A percentile compares a stretch with the other conserved stretches of the same genome.
phyloP scores from a whole-genome alignment of 495 filamentous ascomycete species.

The Hypoxylon trugodes region DNA sequence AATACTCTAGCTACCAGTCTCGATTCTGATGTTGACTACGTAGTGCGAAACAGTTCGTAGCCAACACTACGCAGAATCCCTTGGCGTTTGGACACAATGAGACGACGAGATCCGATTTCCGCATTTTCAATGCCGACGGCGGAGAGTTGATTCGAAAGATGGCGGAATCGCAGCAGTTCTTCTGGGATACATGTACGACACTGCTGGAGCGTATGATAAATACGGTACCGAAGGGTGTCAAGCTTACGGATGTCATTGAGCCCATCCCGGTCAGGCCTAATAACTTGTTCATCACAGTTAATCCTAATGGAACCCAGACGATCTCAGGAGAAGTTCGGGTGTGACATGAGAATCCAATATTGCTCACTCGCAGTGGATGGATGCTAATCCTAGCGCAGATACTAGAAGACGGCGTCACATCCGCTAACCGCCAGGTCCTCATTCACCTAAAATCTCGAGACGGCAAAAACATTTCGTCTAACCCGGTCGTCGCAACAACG shows the following conservation, averaged over 20 bases:
- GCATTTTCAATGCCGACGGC: constrained; percentile 50
- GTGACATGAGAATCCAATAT: background rate
- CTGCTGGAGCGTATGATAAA: constrained; percentile 55
- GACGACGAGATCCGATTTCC: constrained; percentile 49
- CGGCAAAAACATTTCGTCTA: background rate
- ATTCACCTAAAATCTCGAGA: background rate
- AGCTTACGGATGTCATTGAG: constrained; percentile 46
- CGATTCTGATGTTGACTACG: background rate
- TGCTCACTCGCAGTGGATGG: background rate
- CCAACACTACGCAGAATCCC: constrained; percentile 42
- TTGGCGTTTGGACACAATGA: constrained; percentile 41
- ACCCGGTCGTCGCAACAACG: background rate
- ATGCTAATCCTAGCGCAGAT: background rate
- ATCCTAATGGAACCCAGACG: background rate
- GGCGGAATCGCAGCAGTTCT: constrained; percentile 44
- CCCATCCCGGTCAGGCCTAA: background rate
- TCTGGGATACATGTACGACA: constrained; percentile 40
- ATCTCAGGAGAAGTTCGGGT: background rate
- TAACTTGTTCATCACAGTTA: background rate
- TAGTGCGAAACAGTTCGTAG: background rate
- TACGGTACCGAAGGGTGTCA: constrained; percentile 46
- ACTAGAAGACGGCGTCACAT: background rate
- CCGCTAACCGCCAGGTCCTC: background rate
- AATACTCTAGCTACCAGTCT: background rate
- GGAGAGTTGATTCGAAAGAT: constrained; percentile 50